These are phyloP conservation scores for Pythium aquatile DNA, from an alignment of 352 stramenopile species.

Conservation along the genomic window DNA sequence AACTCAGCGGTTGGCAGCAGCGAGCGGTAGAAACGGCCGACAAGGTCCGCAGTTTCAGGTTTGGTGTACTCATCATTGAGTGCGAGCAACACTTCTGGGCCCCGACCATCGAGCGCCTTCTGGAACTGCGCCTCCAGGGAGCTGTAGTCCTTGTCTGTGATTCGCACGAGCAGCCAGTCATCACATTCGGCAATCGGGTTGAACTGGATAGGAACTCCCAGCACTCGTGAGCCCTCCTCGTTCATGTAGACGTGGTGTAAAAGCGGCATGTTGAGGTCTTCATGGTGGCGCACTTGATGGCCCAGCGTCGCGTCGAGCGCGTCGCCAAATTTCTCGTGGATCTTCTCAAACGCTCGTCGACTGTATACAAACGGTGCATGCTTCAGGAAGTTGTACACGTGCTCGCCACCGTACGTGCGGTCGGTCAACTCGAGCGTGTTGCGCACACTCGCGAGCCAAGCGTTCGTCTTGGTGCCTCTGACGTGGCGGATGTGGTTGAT, in stretches of 20 bases:
- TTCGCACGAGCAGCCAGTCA: constrained; percentile 75
- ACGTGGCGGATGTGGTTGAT: constrained; percentile 85
- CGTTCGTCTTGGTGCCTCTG: constrained; percentile 52
- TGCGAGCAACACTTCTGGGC: constrained; percentile 59
- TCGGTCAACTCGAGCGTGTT: constrained; percentile 75
- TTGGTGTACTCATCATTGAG: constrained; percentile 81
- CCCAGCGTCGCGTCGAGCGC: constrained; percentile 52
- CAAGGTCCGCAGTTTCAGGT: constrained; percentile 47
- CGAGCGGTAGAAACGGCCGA: constrained; percentile 56
- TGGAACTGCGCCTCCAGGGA: constrained; percentile 33
- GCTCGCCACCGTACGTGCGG: constrained; percentile 74
- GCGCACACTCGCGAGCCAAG: constrained; percentile 73
- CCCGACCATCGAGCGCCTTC: constrained; percentile 43
- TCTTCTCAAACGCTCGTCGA: constrained; percentile 62
- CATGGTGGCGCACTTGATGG: constrained; percentile 60
- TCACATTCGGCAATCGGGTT: constrained; percentile 70
- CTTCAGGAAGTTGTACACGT: constrained; percentile 87
- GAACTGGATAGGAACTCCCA: constrained; percentile 65
- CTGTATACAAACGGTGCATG: constrained; percentile 85
- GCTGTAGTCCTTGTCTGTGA: constrained; percentile 55
- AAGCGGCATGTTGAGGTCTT: constrained; percentile 82
- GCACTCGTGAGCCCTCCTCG: constrained; percentile 57
- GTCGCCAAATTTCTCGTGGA: constrained; percentile 66
- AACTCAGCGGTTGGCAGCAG: constrained; percentile 50
- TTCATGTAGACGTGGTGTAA: constrained; percentile 87